phyloP scores from a whole-genome alignment of 495 filamentous ascomycete genomes.

The Pseudomonodictys pantanalensis region DNA sequence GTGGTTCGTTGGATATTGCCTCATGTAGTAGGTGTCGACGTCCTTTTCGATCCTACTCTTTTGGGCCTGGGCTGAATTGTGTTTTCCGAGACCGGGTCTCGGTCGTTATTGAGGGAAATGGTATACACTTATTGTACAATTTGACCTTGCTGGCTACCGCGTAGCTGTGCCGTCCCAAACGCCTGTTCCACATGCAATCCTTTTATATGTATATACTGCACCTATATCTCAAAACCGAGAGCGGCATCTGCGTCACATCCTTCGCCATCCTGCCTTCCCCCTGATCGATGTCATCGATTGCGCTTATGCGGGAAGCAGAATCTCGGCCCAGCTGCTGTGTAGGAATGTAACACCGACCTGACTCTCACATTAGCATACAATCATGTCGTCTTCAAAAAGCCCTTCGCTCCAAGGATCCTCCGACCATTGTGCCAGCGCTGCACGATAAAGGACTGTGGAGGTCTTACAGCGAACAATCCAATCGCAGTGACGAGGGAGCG shows the following conservation, averaged over 20 bases:
- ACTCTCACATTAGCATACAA: conserved; percentile 12
- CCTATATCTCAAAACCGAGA: neutral
- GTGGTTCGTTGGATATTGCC: too few relatives aligned
- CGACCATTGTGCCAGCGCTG: neutral
- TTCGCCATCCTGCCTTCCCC: neutral
- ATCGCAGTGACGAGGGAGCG: conserved; percentile 39
- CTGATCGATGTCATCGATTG: too few relatives aligned
- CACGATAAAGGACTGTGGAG: neutral
- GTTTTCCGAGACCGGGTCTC: too few relatives aligned
- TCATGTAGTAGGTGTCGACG: too few relatives aligned
- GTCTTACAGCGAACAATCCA: conserved; percentile 42
- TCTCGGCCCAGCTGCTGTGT: conserved; percentile 69
- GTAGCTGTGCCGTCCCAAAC: neutral
- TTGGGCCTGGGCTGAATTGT: too few relatives aligned
- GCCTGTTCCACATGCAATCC: neutral
- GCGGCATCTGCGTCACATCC: neutral
- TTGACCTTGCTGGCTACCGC: neutral
- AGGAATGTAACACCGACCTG: conserved; percentile 73
- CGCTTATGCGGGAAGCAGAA: conserved; percentile 69
- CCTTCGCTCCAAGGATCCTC: neutral
- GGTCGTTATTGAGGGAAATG: neutral
- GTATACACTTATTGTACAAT: neutral
- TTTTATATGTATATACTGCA: neutral
- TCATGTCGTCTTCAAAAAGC: too few relatives aligned
- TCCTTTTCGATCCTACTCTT: too few relatives aligned